phyloP scores from a whole-genome alignment of 345 rosid species.

The Erucastrum elatum region DNA sequence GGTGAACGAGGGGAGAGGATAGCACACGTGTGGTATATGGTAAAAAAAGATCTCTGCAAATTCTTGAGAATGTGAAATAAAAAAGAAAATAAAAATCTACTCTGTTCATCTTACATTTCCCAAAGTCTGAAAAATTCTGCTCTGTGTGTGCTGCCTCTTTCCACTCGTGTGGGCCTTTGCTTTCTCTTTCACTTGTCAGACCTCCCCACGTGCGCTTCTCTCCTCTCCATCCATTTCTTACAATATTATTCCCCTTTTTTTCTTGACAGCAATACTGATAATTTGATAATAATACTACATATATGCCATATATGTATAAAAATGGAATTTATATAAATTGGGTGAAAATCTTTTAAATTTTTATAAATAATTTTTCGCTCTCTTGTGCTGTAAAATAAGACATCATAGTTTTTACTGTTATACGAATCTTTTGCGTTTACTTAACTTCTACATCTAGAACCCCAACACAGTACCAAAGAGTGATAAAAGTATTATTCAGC shows the following conservation, averaged over 20 bases:
- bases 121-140: conserved; percentile 31
- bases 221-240: conserved; percentile 20
- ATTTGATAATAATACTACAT: not conserved
- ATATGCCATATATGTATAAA: too few species aligned
- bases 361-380: not conserved
- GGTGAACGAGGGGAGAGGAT: conserved; percentile 4
- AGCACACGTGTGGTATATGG: conserved; percentile 30
- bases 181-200: conserved; percentile 40
- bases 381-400: not conserved
- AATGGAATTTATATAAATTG: too few species aligned
- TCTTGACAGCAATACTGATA: not conserved
- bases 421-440: not conserved
- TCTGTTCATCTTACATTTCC: conserved; percentile 37
- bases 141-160: conserved; percentile 6
- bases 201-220: conserved; percentile 44
- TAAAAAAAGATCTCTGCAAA: conserved; percentile 29
- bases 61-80: conserved; percentile 4
- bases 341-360: too few species aligned
- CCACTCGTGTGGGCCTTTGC: conserved; percentile 48
- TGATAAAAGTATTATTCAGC: not conserved
- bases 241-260: not conserved
- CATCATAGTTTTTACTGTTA: not conserved
- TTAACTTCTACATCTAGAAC: not conserved
- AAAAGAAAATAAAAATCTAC: not conserved
- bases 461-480: not conserved